Evolutionary conservation across 2,329 filamentous ascomycete species (phyloP).

Genomic region (Hypoxylon sp.): DNA sequence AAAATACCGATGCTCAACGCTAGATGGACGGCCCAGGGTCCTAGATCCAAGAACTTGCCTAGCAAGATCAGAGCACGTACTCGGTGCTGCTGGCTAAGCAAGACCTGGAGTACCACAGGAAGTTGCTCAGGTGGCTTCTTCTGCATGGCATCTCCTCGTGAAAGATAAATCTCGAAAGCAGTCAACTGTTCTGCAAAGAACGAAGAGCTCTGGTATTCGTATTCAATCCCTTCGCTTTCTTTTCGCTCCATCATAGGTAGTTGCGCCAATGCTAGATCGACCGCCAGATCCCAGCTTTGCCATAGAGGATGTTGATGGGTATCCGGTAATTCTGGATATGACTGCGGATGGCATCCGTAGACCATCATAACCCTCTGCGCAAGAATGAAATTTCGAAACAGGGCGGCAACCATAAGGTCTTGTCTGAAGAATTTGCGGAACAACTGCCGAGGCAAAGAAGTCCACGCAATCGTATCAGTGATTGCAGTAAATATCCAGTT

Average conservation of each 20-base stretch:
- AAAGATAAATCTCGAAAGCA: constrained; percentile 95
- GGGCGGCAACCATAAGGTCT: constrained; percentile 97
- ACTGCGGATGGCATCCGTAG: constrained; percentile 95
- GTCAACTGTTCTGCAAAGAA: constrained; percentile 98
- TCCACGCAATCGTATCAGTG: constrained; percentile 99
- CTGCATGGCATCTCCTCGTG: constrained; percentile 82
- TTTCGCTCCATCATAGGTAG: constrained; percentile 87
- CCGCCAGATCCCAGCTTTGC: constrained; percentile 97
- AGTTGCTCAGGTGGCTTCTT: constrained; percentile 94
- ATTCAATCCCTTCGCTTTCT: constrained; percentile 80
- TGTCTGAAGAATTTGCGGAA: constrained; percentile 98
- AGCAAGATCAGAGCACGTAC: constrained; percentile 91
- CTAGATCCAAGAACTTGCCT: constrained; percentile 93
- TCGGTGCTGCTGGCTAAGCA: constrained; percentile 94
- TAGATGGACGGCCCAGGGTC: constrained; percentile 98
- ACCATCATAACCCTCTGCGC: constrained; percentile 96
- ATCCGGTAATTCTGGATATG: constrained; percentile 90
- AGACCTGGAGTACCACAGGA: constrained; percentile 94
- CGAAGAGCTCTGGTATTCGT: constrained; percentile 93
- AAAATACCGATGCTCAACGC: constrained; percentile 98
- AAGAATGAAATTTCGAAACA: constrained; percentile 96
- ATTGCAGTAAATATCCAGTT: constrained; percentile 99
- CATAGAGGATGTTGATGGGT: constrained; percentile 95
- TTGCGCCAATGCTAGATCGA: constrained; percentile 94
- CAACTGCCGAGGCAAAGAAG: constrained; percentile 86